Conservation (phyloP, 2,329 filamentous ascomycete genomes). For the Verticillium alfalfae region DNA sequence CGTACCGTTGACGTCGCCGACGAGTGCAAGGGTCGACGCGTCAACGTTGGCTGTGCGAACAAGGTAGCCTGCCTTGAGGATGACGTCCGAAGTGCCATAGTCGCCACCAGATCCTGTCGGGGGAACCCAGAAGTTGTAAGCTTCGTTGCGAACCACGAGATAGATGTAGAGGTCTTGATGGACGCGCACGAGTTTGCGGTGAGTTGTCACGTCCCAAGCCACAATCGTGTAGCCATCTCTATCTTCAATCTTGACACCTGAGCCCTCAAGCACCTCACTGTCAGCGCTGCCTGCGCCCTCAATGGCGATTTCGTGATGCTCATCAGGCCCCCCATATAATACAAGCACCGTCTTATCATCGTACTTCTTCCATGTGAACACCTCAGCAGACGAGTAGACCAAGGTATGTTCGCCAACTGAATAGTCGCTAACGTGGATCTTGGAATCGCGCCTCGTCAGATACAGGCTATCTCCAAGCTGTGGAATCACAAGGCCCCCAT, state of each 20-base stretch:
- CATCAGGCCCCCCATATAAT: conserved; percentile 57
- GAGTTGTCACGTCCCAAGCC: conserved; percentile 46
- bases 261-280: conserved; percentile 25
- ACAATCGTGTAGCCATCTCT: conserved; percentile 10
- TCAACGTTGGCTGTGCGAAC: conserved; percentile 53
- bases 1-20: conserved; percentile 68
- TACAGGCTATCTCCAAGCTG: conserved; percentile 51
- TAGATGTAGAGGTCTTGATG: conserved; percentile 46
- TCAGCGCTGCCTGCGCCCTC: conserved; percentile 19
- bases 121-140: conserved; percentile 65
- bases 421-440: conserved; percentile 63
- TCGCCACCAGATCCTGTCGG: conserved; percentile 28
- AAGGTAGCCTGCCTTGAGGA: conserved; percentile 60
- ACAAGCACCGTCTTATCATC: conserved; percentile 53
- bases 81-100: conserved; percentile 39
- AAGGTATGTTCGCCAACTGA: conserved; percentile 52
- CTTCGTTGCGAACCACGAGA: conserved; percentile 57
- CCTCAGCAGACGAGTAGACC: conserved; percentile 64
- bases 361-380: conserved; percentile 65
- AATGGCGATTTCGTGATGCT: conserved; percentile 58
- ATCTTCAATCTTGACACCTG: conserved; percentile 5
- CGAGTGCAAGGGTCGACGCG: conserved; percentile 53
- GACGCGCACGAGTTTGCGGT: conserved; percentile 46
- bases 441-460: conserved; percentile 60
- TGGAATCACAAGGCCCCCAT: conserved; percentile 50